Base-by-base conservation (phyloP, 2,329 filamentous ascomycete genomes). In the Phialophora chinensis region DNA sequence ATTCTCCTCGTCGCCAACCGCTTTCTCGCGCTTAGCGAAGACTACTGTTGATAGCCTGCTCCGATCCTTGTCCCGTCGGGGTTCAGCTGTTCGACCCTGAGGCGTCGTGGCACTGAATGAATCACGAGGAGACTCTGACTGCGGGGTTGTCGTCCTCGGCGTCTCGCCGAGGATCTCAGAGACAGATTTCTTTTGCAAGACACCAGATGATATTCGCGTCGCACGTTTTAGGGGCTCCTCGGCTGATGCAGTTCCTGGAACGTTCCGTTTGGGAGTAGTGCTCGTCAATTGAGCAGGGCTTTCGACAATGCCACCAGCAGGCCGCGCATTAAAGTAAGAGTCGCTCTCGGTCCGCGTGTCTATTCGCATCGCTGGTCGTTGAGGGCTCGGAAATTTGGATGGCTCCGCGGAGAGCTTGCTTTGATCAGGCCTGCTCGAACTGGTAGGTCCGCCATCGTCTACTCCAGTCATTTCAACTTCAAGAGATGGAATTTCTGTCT, bases 11-110 rank as follows among this genome's bases (percentile, higher is more conserved):
- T 84, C 84, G 42, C 87, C 85, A 14, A 83, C 78, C 23, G 78
- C 72, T 55, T 81, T 82, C 70, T 82, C 80, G 63, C 88, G 87
- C 73, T 91, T 92, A 2, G 90, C 89, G 75, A 96, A 95, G 0
- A 94, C 84, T 3, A 95, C 91, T 0, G 88, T 91, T 1, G 90
- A 92, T 14, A 90, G 82, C 72, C 90, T 90, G 69, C 84, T 87
- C 73, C 80, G 75, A 66, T 83, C 81, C 68, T 88, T 90, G 59
- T 86, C 84, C 69, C 83, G 85, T 35, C 86, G 82, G 71, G 80
- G 79, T 66, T 85, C 84, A 50, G 79, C 81, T 38, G 80, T 73
- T 33, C 82, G 77, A 68, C 79, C 77, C 56, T 77, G 77, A 25
- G 77, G 75, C 49, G 77, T 73, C 55, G 76, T 75, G 27, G 66